phyloP scores from a whole-genome alignment of 129 eudicot genomes.

The Glebionis coronaria region DNA sequence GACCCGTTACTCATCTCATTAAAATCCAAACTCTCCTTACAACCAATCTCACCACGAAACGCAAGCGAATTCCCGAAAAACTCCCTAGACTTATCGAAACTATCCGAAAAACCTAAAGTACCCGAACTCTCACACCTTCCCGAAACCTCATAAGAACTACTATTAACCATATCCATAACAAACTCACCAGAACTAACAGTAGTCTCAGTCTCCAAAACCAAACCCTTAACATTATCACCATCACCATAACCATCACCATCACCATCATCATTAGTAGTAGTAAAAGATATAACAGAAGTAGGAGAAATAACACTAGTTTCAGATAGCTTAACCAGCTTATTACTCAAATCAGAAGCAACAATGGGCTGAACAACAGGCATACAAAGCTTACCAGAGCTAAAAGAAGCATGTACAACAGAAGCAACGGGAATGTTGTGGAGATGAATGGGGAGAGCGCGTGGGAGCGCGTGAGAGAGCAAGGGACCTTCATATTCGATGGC shows the following conservation, averaged over 20 bases:
- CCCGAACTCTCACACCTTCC: slow-evolving; percentile 72
- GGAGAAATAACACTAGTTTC: slow-evolving; percentile 66
- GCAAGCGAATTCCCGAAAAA: slow-evolving; percentile 57
- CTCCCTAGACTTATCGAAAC: slow-evolving; percentile 73
- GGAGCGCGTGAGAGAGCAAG: slow-evolving; percentile 64
- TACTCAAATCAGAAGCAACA: slow-evolving; percentile 43
- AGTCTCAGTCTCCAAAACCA: slow-evolving; percentile 49
- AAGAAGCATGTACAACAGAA: slow-evolving; percentile 48
- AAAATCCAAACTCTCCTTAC: slow-evolving; percentile 50
- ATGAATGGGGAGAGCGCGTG: slow-evolving; percentile 78
- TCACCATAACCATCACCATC: no score
- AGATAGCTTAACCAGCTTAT: slow-evolving; percentile 49
- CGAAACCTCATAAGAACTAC: slow-evolving; percentile 47
- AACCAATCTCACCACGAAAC: slow-evolving; percentile 45
- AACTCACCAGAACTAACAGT: slow-evolving; percentile 38
- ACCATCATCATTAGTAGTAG: neutral
- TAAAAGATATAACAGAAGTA: slow-evolving; percentile 64
- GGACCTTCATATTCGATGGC: slow-evolving; percentile 91
- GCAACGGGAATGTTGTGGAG: slow-evolving; percentile 87
- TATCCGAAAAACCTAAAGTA: slow-evolving; percentile 67
- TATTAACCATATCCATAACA: slow-evolving; percentile 1
- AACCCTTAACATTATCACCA: slow-evolving; percentile 48
- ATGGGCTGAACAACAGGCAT: slow-evolving; percentile 90
- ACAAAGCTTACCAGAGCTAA: slow-evolving; percentile 33
- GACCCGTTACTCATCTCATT: slow-evolving; percentile 69